Base-by-base conservation (phyloP, 441 rosid species). In the Populus tomentosa region DNA sequence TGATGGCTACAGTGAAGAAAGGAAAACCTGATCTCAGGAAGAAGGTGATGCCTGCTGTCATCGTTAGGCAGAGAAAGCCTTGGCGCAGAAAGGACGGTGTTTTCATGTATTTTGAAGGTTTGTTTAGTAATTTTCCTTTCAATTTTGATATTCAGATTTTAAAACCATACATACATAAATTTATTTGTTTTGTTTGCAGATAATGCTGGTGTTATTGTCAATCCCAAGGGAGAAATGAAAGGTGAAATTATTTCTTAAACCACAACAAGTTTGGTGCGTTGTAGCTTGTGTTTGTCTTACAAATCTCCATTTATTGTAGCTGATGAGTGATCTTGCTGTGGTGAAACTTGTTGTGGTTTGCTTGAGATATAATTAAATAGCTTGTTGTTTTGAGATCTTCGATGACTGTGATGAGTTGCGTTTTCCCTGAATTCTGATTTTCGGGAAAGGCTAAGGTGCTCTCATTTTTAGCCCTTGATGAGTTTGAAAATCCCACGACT, bases 71-170 rank as follows among this genome's bases (percentile, higher is more conserved):
- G 83, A 87, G 94, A 50, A 91, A 91, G 81, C 94, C 97, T 2
- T 91, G 94, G 95, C 90, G 92, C 83, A 78, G 95, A 90, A 93
- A 91, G 97, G 95, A 89, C 61, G 94, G 98, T 28, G 95, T 92
- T 76, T 92, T 66, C 89, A 92, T 92, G 95, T 92, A 92, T 79
- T 92, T 92, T 21, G 97, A 92, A 85, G 97, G 93, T 90, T 32
- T 24, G 59, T 26, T 30, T 23, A 30, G 1, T 36, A 4, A 63
- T 42, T 42, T 6, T 46, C 18, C 56, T 46, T 46, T 3, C 32
- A 30, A 30, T 30, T 30, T 30, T 30, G 32, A 30, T 30, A 3
- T 30, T 30, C 32, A 30, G 59, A 16, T 50, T 50, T 50, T 50
- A 5, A 50, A 50, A 14, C 59, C 56, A 1, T 14, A 46, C n/a